Percentiles rank a stretch among this genome's conserved stretches.
Conservation (phyloP, 305 asterid genomes). For the Fraxinus dipetala region DNA sequence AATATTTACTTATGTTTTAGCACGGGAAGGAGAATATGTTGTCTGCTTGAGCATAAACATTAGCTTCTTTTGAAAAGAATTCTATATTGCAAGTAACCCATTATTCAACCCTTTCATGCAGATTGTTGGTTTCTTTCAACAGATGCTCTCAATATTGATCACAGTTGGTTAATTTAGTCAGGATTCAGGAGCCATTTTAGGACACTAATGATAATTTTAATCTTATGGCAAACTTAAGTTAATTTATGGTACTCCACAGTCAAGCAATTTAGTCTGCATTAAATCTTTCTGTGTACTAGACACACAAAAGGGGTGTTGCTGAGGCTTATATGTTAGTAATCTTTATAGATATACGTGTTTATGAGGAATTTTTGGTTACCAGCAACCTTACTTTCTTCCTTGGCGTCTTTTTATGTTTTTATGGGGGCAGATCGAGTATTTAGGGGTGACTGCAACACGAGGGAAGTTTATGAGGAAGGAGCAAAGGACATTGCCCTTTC, state of each 20-base stretch:
- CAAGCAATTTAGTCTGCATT: not conserved
- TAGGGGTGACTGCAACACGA: constrained; percentile 74
- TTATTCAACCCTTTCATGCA: not conserved
- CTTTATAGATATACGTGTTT: not conserved
- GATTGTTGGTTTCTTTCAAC: not conserved
- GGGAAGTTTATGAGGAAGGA: constrained; percentile 77
- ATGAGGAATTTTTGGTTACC: not conserved
- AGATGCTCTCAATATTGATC: not conserved
- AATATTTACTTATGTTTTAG: not conserved
- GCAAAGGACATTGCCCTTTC: constrained; percentile 76
- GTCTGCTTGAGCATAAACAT: not conserved
- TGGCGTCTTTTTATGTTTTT: constrained; percentile 9
- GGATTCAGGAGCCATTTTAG: not conserved
- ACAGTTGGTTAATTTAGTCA: not conserved
- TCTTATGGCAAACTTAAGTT: not conserved
- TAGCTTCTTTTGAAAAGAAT: not conserved
- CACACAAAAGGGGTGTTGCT: not conserved
- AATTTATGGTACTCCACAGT: not conserved
- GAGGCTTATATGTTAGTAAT: not conserved
- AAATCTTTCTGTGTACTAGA: not conserved
- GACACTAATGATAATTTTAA: not conserved
- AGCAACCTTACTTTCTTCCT: not conserved
- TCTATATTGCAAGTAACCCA: not conserved
- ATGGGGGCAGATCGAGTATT: constrained; percentile 65
- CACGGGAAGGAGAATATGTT: not conserved